A percentile compares a stretch with the other conserved stretches of the same genome.
These are phyloP conservation scores for Wickerhamomyces canadensis DNA, from an alignment of 805 yeast genomes.

Conservation along the genomic window DNA sequence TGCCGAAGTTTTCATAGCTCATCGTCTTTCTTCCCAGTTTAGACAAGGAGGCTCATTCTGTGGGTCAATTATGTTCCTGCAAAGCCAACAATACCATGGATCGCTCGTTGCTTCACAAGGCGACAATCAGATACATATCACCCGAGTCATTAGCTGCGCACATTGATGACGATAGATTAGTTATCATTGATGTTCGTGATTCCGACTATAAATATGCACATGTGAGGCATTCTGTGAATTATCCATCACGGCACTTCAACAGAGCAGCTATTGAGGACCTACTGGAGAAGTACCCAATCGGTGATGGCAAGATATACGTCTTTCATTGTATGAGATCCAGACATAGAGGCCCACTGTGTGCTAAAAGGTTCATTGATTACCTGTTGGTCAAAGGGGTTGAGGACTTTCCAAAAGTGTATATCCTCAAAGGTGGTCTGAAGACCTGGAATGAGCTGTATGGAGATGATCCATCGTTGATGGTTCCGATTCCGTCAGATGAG, in stretches of 20 bases:
- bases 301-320: constrained; percentile 4
- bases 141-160: not conserved
- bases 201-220: constrained; percentile 10
- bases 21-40: no score
- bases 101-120: not conserved
- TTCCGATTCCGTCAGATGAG: no score
- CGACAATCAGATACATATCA: not conserved
- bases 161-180: not conserved
- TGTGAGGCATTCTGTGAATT: constrained; percentile 8
- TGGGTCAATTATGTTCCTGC: no score
- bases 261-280: not conserved
- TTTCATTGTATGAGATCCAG: constrained; percentile 13
- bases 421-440: constrained; percentile 20
- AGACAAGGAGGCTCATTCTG: no score
- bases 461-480: constrained; percentile 6
- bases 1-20: no score
- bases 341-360: constrained; percentile 1
- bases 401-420: constrained; percentile 11
- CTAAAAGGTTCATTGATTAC: constrained; percentile 7
- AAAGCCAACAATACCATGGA: no score
- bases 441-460: constrained; percentile 19
- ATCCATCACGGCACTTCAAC: constrained; percentile 11
- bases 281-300: constrained; percentile 3
- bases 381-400: constrained; percentile 2
- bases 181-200: constrained; percentile 20